Base-by-base conservation (phyloP, 2,329 filamentous ascomycete species). In the Rutstroemia sp. region DNA sequence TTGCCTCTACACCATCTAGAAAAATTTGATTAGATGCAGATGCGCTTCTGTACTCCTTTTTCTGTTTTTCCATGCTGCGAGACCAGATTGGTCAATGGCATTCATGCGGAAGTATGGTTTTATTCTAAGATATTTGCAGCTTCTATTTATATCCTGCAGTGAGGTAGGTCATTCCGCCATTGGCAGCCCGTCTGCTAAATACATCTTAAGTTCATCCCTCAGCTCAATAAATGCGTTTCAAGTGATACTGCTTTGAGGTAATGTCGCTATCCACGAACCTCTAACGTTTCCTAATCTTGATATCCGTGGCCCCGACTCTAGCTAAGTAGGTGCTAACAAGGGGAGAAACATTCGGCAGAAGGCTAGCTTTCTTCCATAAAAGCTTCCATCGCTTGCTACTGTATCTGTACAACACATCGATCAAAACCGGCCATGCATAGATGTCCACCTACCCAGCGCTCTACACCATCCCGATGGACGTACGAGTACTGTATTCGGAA, bases 161-260 rank as follows among this genome's bases (percentile, higher is more conserved):
- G n/a, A 42, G 19, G 2, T 6, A 42, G 19, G 16, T 42, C 6
- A 19, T 42, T 5, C n/a, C 10, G 9, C 19, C 39, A 42, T 42
- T 42, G 16, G 39, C 10, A 42, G 19, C 39, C 9, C 39, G 4
- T 4, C 16, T 14, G 23, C 39, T 2, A 42, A 42, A 42, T 8
- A 42, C 14, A 42, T 8, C 19, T 17, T 14, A 17, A 10, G 19
- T 42, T 42, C n/a, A 17, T 17, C 39, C 39, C n/a, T 19, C 39
- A 34, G 12, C 30, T 34, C 30, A 34, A 34, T 5, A 34, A 34
- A 46, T 23, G 25, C 4, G 21, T 34, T 44, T 52, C 25, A 34
- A 25, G 51, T 47, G 25, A 47, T 38, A 47, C 51, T 53, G 30
- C 51, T 47, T 53, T 14, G 23, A 53, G 51, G 34, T 23, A 41